Evolutionary conservation across 2,329 filamentous ascomycete genomes (phyloP).

Genomic region (Sporothrix brunneoviolacea): DNA sequence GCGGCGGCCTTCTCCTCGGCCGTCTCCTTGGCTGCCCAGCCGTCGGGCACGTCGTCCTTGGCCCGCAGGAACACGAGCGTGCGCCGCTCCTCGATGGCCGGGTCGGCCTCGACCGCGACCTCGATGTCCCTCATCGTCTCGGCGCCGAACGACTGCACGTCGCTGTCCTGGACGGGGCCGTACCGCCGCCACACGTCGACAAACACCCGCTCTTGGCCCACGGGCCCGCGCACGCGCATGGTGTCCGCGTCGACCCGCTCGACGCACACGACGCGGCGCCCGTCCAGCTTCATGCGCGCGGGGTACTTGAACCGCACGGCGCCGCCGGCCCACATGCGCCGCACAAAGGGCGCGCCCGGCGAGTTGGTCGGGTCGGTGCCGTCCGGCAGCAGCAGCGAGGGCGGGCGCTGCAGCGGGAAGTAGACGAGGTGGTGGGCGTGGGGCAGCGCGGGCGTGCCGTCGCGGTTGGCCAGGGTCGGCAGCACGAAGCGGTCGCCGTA

Average conservation of each 20-base stretch:
- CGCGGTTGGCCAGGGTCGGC: neutral
- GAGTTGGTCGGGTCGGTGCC: constrained; percentile 77
- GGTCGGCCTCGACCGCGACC: constrained; percentile 11
- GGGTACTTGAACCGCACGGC: constrained; percentile 36
- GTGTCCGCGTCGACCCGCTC: constrained; percentile 31
- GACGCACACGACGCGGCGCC: constrained; percentile 34
- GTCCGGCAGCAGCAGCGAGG: constrained; percentile 63
- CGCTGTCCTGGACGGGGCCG: neutral
- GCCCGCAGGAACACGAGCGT: constrained; percentile 48
- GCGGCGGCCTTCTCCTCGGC: neutral
- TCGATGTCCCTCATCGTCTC: constrained; percentile 8
- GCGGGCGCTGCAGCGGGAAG: constrained; percentile 65
- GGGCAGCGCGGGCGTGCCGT: constrained; percentile 35
- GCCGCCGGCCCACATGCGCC: constrained; percentile 87
- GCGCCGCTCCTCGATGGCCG: constrained; percentile 40
- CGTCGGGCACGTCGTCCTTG: constrained; percentile 10
- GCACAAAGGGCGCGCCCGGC: constrained; percentile 63
- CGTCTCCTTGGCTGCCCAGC: neutral
- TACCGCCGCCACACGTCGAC: constrained; percentile 41
- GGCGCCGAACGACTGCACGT: neutral
- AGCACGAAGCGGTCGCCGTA: neutral
- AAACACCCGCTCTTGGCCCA: constrained; percentile 39
- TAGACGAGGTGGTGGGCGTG: constrained; percentile 78
- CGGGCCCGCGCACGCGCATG: constrained; percentile 8
- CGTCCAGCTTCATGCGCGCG: constrained; percentile 31